A percentile compares a stretch with the other conserved stretches of the same genome.
phyloP scores from a whole-genome alignment of 225 moss, liverwort and hornwort species.

The Marchantia polymorpha region DNA sequence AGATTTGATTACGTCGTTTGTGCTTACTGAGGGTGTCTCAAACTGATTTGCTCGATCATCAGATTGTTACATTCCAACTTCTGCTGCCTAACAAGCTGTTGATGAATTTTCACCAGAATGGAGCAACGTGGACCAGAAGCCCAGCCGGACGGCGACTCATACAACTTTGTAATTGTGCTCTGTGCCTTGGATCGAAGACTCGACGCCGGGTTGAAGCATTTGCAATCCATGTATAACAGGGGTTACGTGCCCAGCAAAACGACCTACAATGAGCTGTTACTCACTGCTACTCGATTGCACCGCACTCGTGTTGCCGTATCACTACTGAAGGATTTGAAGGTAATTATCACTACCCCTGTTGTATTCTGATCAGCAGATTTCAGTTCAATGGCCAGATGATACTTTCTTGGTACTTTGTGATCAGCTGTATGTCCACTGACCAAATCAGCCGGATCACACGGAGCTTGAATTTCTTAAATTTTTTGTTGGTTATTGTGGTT shows the following conservation, averaged over 20 bases:
- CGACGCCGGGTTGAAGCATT: constrained; percentile 62
- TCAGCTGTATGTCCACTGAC: no score
- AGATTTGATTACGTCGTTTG: no score
- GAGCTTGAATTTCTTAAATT: background rate
- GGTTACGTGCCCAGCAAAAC: constrained; percentile 78
- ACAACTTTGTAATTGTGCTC: constrained; percentile 89
- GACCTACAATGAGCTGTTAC: constrained; percentile 81
- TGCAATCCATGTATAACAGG: constrained; percentile 62
- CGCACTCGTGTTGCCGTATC: constrained; percentile 53
- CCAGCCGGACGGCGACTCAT: constrained; percentile 81
- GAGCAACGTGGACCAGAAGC: constrained; percentile 66
- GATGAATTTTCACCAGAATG: constrained; percentile 49
- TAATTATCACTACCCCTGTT: constrained; percentile 8
- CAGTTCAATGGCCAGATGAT: background rate
- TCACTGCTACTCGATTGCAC: constrained; percentile 55
- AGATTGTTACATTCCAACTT: background rate
- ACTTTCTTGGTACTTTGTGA: background rate
- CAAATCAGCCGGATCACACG: background rate
- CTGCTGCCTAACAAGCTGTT: background rate
- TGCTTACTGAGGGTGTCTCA: no score
- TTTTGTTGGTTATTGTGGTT: background rate
- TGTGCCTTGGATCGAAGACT: constrained; percentile 78
- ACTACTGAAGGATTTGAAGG: constrained; percentile 77
- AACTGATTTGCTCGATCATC: background rate
- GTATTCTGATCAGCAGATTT: background rate